A percentile compares a stretch with the other conserved stretches of the same genome.
Evolutionary conservation across 2,329 filamentous ascomycete genomes (phyloP).

Genomic region (Emmonsia crescens): DNA sequence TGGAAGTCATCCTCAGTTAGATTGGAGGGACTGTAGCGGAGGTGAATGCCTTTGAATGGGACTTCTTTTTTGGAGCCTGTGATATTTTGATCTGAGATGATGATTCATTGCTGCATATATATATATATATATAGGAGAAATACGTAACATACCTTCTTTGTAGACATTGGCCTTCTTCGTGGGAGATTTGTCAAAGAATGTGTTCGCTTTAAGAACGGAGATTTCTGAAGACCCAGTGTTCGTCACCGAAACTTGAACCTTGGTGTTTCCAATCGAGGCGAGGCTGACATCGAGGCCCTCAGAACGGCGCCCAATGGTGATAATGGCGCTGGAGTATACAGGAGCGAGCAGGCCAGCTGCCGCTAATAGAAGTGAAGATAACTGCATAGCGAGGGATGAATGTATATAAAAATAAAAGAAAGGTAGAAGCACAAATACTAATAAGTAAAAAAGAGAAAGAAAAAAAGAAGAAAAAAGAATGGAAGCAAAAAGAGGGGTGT

Average conservation of each 20-base stretch:
- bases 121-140: not conserved
- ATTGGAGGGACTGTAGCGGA: not conserved
- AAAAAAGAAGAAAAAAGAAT: not conserved
- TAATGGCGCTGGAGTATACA: constrained; percentile 2
- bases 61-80: not conserved
- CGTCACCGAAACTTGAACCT: constrained; percentile 9
- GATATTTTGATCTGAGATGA: not conserved
- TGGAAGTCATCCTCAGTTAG: constrained; percentile 4
- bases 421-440: not conserved
- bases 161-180: constrained; percentile 7
- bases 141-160: constrained; percentile 6
- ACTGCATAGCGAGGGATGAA: constrained; percentile 4
- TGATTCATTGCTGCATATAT: not conserved
- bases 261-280: constrained; percentile 8
- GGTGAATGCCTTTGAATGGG: constrained; percentile 7
- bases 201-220: constrained; percentile 8
- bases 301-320: not conserved
- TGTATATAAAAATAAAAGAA: not conserved
- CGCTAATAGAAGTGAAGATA: constrained; percentile 4
- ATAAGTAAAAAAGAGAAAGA: not conserved
- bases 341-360: constrained; percentile 3
- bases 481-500: not conserved
- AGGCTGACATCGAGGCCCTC: constrained; percentile 7
- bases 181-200: constrained; percentile 7
- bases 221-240: constrained; percentile 6